phyloP scores from a whole-genome alignment of 139 green algal genomes.

The Protoeuglena noctilucae region DNA sequence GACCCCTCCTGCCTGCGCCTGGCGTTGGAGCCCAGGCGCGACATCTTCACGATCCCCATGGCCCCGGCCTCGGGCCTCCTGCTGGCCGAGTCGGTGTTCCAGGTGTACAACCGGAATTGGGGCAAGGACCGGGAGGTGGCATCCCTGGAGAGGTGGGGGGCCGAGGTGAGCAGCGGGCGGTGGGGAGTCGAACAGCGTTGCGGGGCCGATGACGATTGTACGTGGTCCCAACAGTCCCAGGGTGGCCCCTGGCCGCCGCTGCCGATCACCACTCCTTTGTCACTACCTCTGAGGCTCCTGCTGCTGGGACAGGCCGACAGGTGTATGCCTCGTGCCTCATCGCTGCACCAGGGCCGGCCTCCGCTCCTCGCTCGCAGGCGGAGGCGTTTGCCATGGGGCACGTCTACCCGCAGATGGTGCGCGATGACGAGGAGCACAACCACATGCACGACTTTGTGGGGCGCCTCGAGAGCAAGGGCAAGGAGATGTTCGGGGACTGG shows the following conservation, averaged over 20 bases:
- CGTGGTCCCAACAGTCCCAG: background rate
- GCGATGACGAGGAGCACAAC: slow-evolving; percentile 14
- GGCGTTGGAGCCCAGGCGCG: slow-evolving; percentile 25
- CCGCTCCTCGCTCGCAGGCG: slow-evolving; percentile 10
- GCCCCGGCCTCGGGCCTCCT: slow-evolving; percentile 74
- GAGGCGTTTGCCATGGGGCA: slow-evolving; percentile 21
- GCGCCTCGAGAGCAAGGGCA: background rate
- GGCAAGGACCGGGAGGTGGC: slow-evolving; percentile 8
- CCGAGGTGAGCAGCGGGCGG: background rate
- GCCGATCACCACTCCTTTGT: background rate
- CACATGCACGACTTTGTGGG: background rate
- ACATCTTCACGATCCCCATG: slow-evolving; percentile 47
- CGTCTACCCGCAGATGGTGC: slow-evolving; percentile 57
- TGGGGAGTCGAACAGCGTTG: slow-evolving; percentile 1
- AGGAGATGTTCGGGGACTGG: too few species aligned
- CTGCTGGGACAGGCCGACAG: background rate
- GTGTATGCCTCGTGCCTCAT: background rate
- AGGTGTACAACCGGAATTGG: slow-evolving; percentile 60
- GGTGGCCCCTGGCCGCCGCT: slow-evolving; percentile 19
- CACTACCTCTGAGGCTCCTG: slow-evolving; percentile 3
- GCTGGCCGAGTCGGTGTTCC: slow-evolving; percentile 51
- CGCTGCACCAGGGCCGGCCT: background rate
- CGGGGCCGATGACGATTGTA: background rate
- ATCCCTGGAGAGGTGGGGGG: slow-evolving; percentile 12
- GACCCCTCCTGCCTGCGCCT: slow-evolving; percentile 19